Conservation (phyloP, 352 stramenopile genomes). For the Blastocystis sp. region DNA sequence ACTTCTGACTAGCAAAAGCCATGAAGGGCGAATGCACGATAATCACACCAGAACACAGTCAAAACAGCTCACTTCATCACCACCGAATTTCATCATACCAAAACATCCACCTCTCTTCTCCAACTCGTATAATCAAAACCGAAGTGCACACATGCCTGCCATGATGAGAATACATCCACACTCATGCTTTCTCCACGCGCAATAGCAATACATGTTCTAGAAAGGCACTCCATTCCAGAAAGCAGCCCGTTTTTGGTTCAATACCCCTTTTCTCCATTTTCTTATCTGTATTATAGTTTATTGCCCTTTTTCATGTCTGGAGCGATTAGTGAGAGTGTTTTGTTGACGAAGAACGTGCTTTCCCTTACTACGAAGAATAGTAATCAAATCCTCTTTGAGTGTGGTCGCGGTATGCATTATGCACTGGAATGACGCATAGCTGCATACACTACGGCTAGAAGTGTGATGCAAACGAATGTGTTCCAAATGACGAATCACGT, state of each 20-base stretch:
- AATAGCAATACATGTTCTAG: too few species aligned
- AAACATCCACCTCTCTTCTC: too few species aligned
- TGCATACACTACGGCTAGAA: slow-evolving; percentile 65
- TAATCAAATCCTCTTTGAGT: slow-evolving; percentile 36
- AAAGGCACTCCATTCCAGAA: background rate
- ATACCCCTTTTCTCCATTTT: background rate
- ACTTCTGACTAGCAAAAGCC: too few species aligned
- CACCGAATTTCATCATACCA: too few species aligned
- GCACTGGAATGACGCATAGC: background rate
- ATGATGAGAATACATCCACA: too few species aligned
- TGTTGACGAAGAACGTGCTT: slow-evolving; percentile 57
- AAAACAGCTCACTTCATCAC: too few species aligned
- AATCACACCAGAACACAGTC: too few species aligned
- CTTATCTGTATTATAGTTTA: background rate
- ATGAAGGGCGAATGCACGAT: too few species aligned
- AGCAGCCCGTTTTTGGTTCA: background rate
- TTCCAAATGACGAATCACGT: slow-evolving; percentile 63
- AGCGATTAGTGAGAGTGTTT: slow-evolving; percentile 25
- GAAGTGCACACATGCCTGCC: too few species aligned
- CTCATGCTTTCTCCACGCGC: too few species aligned
- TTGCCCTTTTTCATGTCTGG: slow-evolving; percentile 1
- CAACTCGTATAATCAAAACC: too few species aligned
- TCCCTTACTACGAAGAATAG: slow-evolving; percentile 30
- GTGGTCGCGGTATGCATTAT: slow-evolving; percentile 17
- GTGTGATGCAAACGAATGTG: slow-evolving; percentile 48